Evolutionary conservation across 768 basidiomycete species (phyloP).

Genomic region (Panus rudis): DNA sequence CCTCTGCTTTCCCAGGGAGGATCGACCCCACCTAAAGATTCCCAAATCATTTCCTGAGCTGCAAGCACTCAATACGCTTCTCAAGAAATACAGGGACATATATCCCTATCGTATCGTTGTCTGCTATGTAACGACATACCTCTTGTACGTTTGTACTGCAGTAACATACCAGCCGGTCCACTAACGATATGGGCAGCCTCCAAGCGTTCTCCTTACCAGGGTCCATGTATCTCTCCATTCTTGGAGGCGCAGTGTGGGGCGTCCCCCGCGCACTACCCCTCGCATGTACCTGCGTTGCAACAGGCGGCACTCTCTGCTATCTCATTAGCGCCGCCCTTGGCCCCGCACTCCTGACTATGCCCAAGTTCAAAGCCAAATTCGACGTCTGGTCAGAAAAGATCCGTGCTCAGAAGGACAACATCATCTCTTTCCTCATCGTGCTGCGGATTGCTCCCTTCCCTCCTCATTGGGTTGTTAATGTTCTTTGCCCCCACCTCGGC

Average conservation of each 20-base stretch:
- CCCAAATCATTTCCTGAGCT: slow-evolving; percentile 87
- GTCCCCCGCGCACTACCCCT: slow-evolving; percentile 79
- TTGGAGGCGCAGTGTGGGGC: slow-evolving; percentile 95
- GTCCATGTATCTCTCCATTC: slow-evolving; percentile 96
- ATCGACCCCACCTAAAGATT: slow-evolving; percentile 69
- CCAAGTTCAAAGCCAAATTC: slow-evolving; percentile 75
- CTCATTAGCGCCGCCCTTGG: slow-evolving; percentile 87
- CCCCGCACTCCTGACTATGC: slow-evolving; percentile 82
- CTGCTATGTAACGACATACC: slow-evolving; percentile 83
- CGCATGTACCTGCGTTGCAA: slow-evolving; percentile 88
- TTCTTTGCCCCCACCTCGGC: slow-evolving; percentile 87
- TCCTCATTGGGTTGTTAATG: slow-evolving; percentile 95
- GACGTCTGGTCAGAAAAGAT: slow-evolving; percentile 82
- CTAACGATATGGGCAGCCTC: slow-evolving; percentile 42
- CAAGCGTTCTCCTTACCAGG: slow-evolving; percentile 96
- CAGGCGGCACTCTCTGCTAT: slow-evolving; percentile 89
- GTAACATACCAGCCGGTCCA: slow-evolving; percentile 4
- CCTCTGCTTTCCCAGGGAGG: slow-evolving; percentile 41
- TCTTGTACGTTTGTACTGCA: slow-evolving; percentile 61
- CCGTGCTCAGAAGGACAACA: slow-evolving; percentile 68
- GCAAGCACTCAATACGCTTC: slow-evolving; percentile 73
- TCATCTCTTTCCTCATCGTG: slow-evolving; percentile 91
- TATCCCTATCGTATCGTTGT: slow-evolving; percentile 81
- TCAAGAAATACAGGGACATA: slow-evolving; percentile 89
- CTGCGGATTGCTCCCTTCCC: slow-evolving; percentile 90